These are phyloP conservation scores for Leptographium wingfieldii DNA, from an alignment of 2,329 filamentous ascomycete genomes.

Conservation along the genomic window DNA sequence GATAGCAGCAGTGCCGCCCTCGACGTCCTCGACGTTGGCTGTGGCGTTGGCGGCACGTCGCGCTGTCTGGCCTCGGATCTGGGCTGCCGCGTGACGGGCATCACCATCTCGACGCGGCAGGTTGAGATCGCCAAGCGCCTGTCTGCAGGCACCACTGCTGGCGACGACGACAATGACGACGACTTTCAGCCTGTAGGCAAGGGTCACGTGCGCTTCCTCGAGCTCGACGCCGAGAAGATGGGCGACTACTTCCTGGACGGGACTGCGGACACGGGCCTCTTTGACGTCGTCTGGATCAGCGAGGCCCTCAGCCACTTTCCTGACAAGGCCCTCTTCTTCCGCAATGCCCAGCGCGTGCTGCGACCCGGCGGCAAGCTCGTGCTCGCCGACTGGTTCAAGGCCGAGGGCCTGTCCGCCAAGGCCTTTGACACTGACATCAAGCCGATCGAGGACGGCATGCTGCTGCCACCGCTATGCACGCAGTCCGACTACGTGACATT, in stretches of 20 bases:
- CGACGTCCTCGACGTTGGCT: conserved; percentile 44
- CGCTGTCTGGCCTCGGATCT: conserved; percentile 40
- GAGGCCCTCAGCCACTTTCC: conserved; percentile 49
- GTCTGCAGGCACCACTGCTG: conserved; percentile 20
- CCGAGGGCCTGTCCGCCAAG: conserved; percentile 29
- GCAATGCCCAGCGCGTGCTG: conserved; percentile 36
- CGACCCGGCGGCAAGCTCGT: conserved; percentile 38
- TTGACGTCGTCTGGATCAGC: conserved; percentile 49
- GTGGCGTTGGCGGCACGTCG: conserved; percentile 46
- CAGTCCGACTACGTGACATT: conserved; percentile 38
- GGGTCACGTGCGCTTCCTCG: conserved; percentile 39
- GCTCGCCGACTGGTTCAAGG: conserved; percentile 50
- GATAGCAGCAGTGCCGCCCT: conserved; percentile 10
- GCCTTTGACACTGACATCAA: conserved; percentile 39
- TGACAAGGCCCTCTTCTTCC: conserved; percentile 45
- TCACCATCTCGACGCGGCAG: conserved; percentile 47
- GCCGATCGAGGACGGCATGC: conserved; percentile 50
- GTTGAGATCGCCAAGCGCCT: conserved; percentile 44
- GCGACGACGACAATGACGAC: conserved; percentile 11
- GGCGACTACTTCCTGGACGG: conserved; percentile 32
- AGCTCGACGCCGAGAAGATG: conserved; percentile 51
- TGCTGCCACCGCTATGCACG: conserved; percentile 43
- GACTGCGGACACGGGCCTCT: conserved; percentile 16
- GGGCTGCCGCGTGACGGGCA: conserved; percentile 41
- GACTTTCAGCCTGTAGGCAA: conserved; percentile 25